Percentiles rank a stretch among this genome's conserved stretches.
These are phyloP conservation scores for Hortiboletus campestris DNA, from an alignment of 768 basidiomycete genomes.

Conservation along the genomic window DNA sequence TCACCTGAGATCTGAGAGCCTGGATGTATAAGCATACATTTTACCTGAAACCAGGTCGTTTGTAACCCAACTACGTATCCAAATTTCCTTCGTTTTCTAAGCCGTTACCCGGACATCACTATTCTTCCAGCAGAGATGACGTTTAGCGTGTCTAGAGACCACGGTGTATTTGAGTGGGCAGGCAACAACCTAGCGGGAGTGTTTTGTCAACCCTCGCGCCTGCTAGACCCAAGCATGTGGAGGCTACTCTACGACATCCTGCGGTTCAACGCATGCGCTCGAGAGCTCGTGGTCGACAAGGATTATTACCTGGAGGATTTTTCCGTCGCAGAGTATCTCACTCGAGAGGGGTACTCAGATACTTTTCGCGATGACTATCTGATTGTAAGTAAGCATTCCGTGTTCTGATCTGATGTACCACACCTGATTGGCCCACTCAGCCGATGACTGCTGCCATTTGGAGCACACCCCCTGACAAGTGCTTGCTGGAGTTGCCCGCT, in stretches of 20 bases:
- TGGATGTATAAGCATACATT: not conserved
- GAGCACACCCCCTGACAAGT: constrained; percentile 73
- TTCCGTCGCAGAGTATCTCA: constrained; percentile 55
- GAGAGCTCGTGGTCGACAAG: constrained; percentile 40
- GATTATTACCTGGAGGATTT: constrained; percentile 27
- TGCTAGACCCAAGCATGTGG: constrained; percentile 68
- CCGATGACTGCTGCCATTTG: constrained; percentile 82
- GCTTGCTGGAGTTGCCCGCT: constrained; percentile 43
- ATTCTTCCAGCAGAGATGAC: constrained; percentile 71
- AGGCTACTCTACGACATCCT: constrained; percentile 68
- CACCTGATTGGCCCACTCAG: constrained; percentile 31
- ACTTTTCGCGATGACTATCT: constrained; percentile 74
- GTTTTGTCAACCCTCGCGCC: constrained; percentile 63
- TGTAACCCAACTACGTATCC: constrained; percentile 77
- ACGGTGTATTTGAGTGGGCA: constrained; percentile 66
- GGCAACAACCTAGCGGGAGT: constrained; percentile 57
- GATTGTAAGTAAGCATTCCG: constrained; percentile 53
- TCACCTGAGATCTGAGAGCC: not conserved
- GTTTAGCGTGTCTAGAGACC: constrained; percentile 71
- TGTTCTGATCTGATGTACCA: not conserved
- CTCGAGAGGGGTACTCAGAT: constrained; percentile 62
- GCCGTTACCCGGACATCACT: constrained; percentile 43
- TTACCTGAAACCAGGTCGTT: constrained; percentile 51
- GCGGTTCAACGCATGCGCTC: constrained; percentile 70
- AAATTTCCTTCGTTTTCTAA: constrained; percentile 55